phyloP scores from a whole-genome alignment of 225 moss, liverwort and hornwort species.

The Pseudisothecium myosuroides region DNA sequence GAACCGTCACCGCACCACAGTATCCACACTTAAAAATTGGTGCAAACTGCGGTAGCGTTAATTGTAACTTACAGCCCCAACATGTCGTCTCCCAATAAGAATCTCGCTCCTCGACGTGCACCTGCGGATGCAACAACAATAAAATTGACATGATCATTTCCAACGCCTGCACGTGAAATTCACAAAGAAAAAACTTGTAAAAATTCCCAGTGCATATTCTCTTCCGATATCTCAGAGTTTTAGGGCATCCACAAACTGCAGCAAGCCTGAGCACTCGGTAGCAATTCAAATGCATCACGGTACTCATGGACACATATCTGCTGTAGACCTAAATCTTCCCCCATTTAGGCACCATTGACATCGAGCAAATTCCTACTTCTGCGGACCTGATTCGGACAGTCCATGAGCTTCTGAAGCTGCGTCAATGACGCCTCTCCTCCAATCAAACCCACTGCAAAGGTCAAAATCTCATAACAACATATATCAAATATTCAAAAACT shows the following conservation, averaged over 20 bases:
- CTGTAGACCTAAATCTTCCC: not conserved
- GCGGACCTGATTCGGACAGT: not conserved
- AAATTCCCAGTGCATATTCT: not conserved
- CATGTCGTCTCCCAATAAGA: constrained; percentile 36
- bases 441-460: not conserved
- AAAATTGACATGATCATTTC: not conserved
- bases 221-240: not conserved
- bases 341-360: not conserved
- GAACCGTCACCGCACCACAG: constrained; percentile 72
- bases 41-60: constrained; percentile 48
- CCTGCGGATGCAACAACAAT: not conserved
- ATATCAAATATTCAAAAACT: not conserved
- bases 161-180: not conserved
- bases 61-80: constrained; percentile 73
- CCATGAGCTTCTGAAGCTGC: not conserved
- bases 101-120: constrained; percentile 4
- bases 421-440: not conserved
- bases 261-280: not conserved
- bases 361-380: not conserved
- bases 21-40: constrained; percentile 85
- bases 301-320: not conserved
- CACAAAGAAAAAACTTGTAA: not conserved
- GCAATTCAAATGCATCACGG: not conserved
- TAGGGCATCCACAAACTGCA: not conserved
- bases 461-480: not conserved